Percentiles rank a stretch among this genome's conserved stretches.
These are phyloP conservation scores for Eremomyces bilateralis DNA, from an alignment of 495 filamentous ascomycete species.

Conservation along the genomic window DNA sequence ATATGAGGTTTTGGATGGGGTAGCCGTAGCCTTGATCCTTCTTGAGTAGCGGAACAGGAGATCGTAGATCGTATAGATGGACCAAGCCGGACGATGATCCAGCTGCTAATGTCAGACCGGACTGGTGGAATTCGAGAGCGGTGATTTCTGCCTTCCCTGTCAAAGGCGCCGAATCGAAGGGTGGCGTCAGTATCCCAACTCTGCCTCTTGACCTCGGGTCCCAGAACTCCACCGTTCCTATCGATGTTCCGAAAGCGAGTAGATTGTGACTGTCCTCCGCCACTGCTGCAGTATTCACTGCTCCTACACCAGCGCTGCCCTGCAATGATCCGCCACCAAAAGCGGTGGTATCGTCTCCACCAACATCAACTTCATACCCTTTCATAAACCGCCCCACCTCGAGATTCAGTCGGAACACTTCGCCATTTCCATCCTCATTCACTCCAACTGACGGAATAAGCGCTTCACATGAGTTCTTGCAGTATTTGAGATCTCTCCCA, in stretches of 20 bases:
- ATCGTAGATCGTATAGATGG: constrained; percentile 80
- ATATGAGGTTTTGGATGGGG: constrained; percentile 73
- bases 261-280: constrained; percentile 83
- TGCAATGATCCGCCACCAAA: constrained; percentile 47
- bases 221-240: constrained; percentile 94
- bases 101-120: constrained; percentile 71
- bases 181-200: constrained; percentile 42
- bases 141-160: constrained; percentile 43
- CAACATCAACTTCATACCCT: constrained; percentile 60
- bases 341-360: constrained; percentile 50
- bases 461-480: constrained; percentile 66
- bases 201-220: constrained; percentile 65
- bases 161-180: constrained; percentile 19
- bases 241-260: constrained; percentile 81
- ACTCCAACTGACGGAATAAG: constrained; percentile 75
- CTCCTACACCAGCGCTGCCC: constrained; percentile 57
- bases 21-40: constrained; percentile 96
- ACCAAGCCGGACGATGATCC: constrained; percentile 78
- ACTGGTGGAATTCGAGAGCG: constrained; percentile 63
- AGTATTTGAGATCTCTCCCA: constrained; percentile 72
- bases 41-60: constrained; percentile 58
- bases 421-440: constrained; percentile 61
- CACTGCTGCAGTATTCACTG: constrained; percentile 75
- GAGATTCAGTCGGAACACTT: constrained; percentile 82
- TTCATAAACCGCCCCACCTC: constrained; percentile 83